Conservation (phyloP, 495 filamentous ascomycete genomes). For the Chaetomium cochliodes region DNA sequence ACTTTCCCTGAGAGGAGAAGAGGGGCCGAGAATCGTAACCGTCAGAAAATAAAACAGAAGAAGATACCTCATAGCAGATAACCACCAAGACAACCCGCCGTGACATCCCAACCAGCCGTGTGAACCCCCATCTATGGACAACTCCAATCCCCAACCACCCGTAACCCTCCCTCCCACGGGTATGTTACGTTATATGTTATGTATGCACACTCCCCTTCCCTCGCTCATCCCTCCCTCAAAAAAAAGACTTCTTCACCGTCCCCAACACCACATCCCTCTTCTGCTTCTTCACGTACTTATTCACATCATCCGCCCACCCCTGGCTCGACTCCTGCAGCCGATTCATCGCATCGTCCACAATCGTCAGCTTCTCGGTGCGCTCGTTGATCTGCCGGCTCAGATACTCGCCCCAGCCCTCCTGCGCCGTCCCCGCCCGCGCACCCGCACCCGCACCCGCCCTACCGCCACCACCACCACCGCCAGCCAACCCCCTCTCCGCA, state of each 20-base stretch:
- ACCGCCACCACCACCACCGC: conserved; percentile 53
- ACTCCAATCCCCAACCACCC: background rate
- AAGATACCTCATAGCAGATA: background rate
- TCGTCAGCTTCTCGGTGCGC: conserved; percentile 77
- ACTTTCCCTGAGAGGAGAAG: too few relatives aligned
- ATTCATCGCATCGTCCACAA: conserved; percentile 82
- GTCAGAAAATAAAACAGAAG: background rate
- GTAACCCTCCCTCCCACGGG: too few relatives aligned
- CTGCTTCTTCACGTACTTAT: conserved; percentile 78
- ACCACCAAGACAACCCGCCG: background rate
- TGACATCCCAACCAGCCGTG: background rate
- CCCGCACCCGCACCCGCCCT: conserved; percentile 48
- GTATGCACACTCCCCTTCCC: background rate
- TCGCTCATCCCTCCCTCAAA: conserved; percentile 26
- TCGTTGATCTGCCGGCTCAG: conserved; percentile 85
- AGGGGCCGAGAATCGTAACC: too few relatives aligned
- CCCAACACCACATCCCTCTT: conserved; percentile 80
- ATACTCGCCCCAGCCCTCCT: conserved; percentile 59
- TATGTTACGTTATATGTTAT: background rate
- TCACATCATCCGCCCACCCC: conserved; percentile 81
- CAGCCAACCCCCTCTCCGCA: conserved; percentile 41
- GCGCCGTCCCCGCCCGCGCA: conserved; percentile 44
- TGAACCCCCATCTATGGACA: background rate
- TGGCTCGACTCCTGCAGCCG: conserved; percentile 72
- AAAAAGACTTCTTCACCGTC: conserved; percentile 49